Percentiles rank a stretch among this genome's conserved stretches.
Evolutionary conservation across 2,329 filamentous ascomycete genomes (phyloP).

Genomic region (Apiospora pterosperma): DNA sequence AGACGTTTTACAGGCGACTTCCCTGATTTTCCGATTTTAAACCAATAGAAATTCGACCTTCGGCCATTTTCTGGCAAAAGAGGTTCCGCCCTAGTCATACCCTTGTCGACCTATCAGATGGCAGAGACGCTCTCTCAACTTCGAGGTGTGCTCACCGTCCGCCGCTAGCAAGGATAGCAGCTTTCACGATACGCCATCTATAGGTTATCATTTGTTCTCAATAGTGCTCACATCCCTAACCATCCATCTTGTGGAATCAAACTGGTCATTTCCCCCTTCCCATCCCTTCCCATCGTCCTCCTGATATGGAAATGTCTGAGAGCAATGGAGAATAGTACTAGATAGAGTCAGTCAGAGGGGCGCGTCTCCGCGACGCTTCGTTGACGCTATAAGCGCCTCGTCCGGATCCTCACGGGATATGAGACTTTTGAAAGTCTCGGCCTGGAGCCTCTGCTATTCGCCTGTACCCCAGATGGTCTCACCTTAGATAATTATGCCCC

Average conservation of each 20-base stretch:
- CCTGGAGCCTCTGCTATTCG: conserved; percentile 8
- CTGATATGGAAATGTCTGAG: not conserved
- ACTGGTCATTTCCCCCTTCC: not conserved
- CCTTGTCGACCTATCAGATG: conserved; percentile 6
- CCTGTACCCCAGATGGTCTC: conserved; percentile 6
- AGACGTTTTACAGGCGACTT: conserved; percentile 1
- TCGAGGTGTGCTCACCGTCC: conserved; percentile 5
- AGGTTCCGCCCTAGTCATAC: not conserved
- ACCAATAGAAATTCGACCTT: conserved; percentile 6
- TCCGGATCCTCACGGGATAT: not conserved
- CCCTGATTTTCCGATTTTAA: not conserved
- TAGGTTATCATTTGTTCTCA: conserved; percentile 9
- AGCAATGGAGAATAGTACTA: not conserved
- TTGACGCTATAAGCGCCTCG: conserved; percentile 11
- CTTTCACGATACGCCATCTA: conserved; percentile 8
- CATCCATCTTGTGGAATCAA: conserved; percentile 7
- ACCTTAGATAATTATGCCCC: not conserved
- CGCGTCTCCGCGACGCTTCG: conserved; percentile 9
- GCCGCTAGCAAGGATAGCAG: conserved; percentile 8
- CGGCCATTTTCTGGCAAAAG: not conserved
- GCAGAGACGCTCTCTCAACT: conserved; percentile 4
- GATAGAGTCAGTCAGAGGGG: not conserved
- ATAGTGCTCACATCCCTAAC: not conserved
- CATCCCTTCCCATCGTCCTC: not conserved
- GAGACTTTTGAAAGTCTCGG: not conserved